Evolutionary conservation across 192 early-diverging fungal genomes (phyloP).

Genomic region (Glomus cerebriforme): DNA sequence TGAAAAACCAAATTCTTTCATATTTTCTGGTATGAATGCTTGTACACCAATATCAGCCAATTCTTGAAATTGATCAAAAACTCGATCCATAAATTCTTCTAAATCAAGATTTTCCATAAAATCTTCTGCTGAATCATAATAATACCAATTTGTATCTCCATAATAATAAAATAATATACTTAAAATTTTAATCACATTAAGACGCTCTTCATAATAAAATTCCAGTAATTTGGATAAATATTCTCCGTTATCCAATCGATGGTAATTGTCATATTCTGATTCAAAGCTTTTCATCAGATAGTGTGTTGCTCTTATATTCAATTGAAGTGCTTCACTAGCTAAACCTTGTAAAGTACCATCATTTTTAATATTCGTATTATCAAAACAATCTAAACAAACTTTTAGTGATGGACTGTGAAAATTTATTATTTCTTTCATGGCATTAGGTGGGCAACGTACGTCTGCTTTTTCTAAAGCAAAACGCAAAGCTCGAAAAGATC

Average conservation of each 20-base stretch:
- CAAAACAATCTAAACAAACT: not conserved
- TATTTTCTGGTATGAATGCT: not conserved
- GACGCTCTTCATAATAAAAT: conserved; percentile 18
- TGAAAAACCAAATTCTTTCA: not conserved
- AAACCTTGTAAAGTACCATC: not conserved
- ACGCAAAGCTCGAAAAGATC: not conserved
- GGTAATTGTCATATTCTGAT: conserved; percentile 7
- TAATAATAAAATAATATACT: not conserved
- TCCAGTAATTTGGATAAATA: not conserved
- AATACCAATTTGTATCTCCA: not conserved
- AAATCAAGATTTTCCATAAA: not conserved
- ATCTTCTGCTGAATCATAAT: conserved; percentile 4
- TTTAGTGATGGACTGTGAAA: not conserved
- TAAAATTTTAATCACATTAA: conserved; percentile 15
- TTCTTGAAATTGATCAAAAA: conserved; percentile 21
- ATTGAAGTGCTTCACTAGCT: not conserved
- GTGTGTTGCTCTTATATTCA: not conserved
- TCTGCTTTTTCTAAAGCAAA: not conserved
- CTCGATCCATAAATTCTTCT: not conserved
- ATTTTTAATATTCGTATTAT: not conserved
- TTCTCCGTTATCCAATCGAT: not conserved
- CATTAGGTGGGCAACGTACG: conserved; percentile 12
- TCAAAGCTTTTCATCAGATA: conserved; percentile 5
- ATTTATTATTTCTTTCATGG: conserved; percentile 19
- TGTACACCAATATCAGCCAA: not conserved